A percentile compares a stretch with the other conserved stretches of the same genome.
phyloP scores from a whole-genome alignment of 495 filamentous ascomycete genomes.

The Stereocaulon alpinum region DNA sequence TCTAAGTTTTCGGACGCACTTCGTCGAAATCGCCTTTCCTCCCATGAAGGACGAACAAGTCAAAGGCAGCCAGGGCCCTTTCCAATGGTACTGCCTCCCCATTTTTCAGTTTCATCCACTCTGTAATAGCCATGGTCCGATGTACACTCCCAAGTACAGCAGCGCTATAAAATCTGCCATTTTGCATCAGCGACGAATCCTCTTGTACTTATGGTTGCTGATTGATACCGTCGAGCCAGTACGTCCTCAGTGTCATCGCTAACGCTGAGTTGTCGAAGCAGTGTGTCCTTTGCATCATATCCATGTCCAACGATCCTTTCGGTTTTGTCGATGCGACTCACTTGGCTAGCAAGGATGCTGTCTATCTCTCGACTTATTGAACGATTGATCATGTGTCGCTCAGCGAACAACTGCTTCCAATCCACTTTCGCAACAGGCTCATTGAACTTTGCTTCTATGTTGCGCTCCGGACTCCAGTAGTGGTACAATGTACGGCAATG shows the following conservation, averaged over 20 bases:
- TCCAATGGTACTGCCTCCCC: conserved; percentile 53
- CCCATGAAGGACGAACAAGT: conserved; percentile 72
- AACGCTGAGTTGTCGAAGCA: conserved; percentile 53
- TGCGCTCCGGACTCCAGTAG: conserved; percentile 64
- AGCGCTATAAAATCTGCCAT: conserved; percentile 58
- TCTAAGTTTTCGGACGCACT: conserved; percentile 33
- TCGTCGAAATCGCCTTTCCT: conserved; percentile 62
- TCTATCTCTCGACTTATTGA: conserved; percentile 51
- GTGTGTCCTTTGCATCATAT: conserved; percentile 80
- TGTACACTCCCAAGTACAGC: conserved; percentile 70
- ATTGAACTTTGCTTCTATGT: conserved; percentile 46
- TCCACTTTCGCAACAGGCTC: conserved; percentile 45
- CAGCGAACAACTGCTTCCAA: conserved; percentile 67
- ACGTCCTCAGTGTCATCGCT: conserved; percentile 58
- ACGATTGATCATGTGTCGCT: conserved; percentile 44
- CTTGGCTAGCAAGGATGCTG: conserved; percentile 57
- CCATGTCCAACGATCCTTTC: conserved; percentile 59
- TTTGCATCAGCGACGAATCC: background rate
- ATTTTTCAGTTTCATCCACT: conserved; percentile 54
- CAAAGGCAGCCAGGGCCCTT: conserved; percentile 66
- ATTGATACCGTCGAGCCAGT: conserved; percentile 62
- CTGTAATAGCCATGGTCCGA: conserved; percentile 61
- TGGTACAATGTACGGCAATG: conserved; percentile 57
- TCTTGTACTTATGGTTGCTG: background rate
- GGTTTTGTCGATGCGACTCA: conserved; percentile 56